phyloP scores from a whole-genome alignment of 2,329 filamentous ascomycete species.

The Fonsecaea erecta region DNA sequence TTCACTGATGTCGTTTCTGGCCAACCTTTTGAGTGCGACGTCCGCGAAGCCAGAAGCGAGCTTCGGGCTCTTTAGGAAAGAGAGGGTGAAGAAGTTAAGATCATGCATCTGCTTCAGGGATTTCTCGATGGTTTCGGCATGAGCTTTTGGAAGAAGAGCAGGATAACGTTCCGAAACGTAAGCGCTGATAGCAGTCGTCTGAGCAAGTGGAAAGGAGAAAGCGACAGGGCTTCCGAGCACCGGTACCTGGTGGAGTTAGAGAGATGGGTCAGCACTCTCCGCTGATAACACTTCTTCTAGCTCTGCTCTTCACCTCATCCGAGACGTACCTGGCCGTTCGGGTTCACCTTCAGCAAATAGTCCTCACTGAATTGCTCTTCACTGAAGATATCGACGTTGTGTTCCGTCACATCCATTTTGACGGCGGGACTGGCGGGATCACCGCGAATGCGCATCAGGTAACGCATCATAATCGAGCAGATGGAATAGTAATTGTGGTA shows the following conservation, averaged over 20 bases:
- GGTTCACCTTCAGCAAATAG: slow-evolving; percentile 7
- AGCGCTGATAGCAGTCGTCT: slow-evolving; percentile 4
- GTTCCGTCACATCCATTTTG: slow-evolving; percentile 4
- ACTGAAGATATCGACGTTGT: slow-evolving; percentile 4
- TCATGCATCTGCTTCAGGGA: slow-evolving; percentile 14
- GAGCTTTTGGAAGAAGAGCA: slow-evolving; percentile 3
- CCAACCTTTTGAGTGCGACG: slow-evolving; percentile 2
- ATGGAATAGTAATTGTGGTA: slow-evolving; percentile 9
- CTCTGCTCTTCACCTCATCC: too few relatives aligned
- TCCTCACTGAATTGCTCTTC: slow-evolving; percentile 5
- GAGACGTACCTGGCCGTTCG: slow-evolving; percentile 5
- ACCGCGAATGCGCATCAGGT: slow-evolving; percentile 1
- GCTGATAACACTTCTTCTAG: too few relatives aligned
- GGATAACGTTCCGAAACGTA: slow-evolving; percentile 9
- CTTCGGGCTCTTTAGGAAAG: slow-evolving; percentile 13
- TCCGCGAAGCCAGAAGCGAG: slow-evolving; percentile 13
- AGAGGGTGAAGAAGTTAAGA: slow-evolving; percentile 22
- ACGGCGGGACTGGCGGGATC: background rate
- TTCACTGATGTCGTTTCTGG: slow-evolving; percentile 1
- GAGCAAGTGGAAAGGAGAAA: slow-evolving; percentile 8
- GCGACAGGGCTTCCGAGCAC: slow-evolving; percentile 1
- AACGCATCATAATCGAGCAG: slow-evolving; percentile 11
- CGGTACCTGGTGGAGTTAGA: slow-evolving; percentile 2
- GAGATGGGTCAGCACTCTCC: too few relatives aligned
- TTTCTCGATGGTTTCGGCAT: slow-evolving; percentile 1